Evolutionary conservation across 208 protist species (phyloP).

Genomic region (Novymonas esmeraldas): DNA sequence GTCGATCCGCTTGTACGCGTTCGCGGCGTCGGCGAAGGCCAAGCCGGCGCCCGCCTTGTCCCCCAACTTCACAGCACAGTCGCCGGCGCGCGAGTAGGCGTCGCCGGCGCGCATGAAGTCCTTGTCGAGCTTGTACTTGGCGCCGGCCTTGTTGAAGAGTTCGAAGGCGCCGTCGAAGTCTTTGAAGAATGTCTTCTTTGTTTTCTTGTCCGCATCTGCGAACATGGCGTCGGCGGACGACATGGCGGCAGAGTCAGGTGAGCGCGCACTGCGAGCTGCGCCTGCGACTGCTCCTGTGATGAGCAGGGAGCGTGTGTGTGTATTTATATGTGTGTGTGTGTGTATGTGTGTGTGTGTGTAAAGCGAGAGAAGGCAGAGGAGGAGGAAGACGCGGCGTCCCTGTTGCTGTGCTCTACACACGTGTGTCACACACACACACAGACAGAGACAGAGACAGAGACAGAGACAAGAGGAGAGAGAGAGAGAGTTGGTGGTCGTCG

Average conservation of each 20-base stretch:
- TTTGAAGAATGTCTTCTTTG: conserved; percentile 82
- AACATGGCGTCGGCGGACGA: conserved; percentile 59
- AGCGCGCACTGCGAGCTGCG: neutral
- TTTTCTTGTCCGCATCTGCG: conserved; percentile 76
- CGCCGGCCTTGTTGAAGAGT: conserved; percentile 75
- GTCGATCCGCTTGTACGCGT: conserved; percentile 67
- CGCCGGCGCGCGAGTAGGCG: conserved; percentile 65
- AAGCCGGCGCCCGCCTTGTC: conserved; percentile 40
- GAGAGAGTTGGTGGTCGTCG: no score
- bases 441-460: no score
- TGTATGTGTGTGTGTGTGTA: no score
- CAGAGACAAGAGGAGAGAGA: no score
- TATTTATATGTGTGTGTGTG: no score
- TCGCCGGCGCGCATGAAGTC: conserved; percentile 78
- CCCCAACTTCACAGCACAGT: conserved; percentile 73
- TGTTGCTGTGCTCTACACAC: no score
- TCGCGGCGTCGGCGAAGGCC: conserved; percentile 63
- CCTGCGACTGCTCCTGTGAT: neutral
- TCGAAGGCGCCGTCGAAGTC: conserved; percentile 84
- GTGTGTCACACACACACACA: no score
- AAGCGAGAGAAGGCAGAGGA: no score
- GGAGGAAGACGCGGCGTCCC: no score
- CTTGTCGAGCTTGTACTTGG: conserved; percentile 76
- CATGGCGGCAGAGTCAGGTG: no score
- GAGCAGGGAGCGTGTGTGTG: no score